Percentiles rank a stretch among this genome's conserved stretches.
Evolutionary conservation across 2,329 filamentous ascomycete species (phyloP).

Genomic region (Juglanconis oblonga): DNA sequence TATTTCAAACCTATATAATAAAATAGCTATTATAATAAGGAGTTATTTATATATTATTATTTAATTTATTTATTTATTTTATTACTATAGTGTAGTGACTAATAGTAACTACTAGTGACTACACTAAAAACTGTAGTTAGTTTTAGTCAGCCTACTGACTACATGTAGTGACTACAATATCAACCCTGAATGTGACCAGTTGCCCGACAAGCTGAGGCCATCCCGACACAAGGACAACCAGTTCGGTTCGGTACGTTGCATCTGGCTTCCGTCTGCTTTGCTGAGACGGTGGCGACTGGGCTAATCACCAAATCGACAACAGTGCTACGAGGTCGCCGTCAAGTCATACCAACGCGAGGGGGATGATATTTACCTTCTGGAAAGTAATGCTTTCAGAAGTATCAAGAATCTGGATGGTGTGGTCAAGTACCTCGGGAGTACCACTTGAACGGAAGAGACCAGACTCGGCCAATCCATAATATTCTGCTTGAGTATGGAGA

Average conservation of each 20-base stretch:
- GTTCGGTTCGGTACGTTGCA: neutral
- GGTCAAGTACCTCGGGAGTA: neutral
- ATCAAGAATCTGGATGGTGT: neutral
- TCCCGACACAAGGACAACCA: neutral
- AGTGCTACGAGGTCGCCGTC: neutral
- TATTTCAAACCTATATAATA: too few relatives aligned
- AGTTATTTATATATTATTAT: too few relatives aligned
- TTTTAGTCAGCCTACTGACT: too few relatives aligned
- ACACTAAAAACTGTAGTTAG: too few relatives aligned
- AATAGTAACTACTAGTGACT: too few relatives aligned
- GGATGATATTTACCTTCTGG: neutral
- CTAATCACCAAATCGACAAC: neutral
- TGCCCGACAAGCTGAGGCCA: neutral
- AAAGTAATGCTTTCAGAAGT: neutral
- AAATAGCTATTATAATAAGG: too few relatives aligned
- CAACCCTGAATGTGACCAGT: too few relatives aligned
- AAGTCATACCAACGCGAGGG: neutral
- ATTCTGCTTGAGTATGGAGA: conserved; percentile 1
- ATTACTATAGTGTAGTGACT: too few relatives aligned
- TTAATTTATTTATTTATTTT: too few relatives aligned
- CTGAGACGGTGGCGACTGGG: neutral
- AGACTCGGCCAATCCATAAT: neutral
- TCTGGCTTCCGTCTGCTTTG: neutral
- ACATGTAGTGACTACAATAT: too few relatives aligned
- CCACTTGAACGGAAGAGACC: neutral